Base-by-base conservation (phyloP, 2,329 filamentous ascomycete genomes). In the Geosmithia morbida region DNA sequence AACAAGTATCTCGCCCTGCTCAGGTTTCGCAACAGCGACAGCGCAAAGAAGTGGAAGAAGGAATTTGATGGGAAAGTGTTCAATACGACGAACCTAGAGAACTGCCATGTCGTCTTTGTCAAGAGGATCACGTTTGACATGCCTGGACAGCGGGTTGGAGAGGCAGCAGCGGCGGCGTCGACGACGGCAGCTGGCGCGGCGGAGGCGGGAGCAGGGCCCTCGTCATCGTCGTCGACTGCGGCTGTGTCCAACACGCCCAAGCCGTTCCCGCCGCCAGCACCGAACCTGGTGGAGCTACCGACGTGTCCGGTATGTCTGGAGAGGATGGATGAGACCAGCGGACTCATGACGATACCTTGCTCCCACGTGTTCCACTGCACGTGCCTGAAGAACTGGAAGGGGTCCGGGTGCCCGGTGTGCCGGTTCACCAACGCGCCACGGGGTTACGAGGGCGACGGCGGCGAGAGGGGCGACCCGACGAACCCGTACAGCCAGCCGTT, bases 331-430 rank as follows among this genome's bases (percentile, higher is more conserved):
- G 90, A 97, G 61, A 96, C 89, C 0, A 94, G 88, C 0, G 92
- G 92, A 0, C 71, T 98, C 2, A 78, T 98, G 59, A 98, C 92
- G 1, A 97, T 97, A 41, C 82, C 94, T 29, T 98, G 92, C 60
- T 90, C 97, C 58, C 92, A 98, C 57, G 87, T 97, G 46, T 98
- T 98, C 60, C 92, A 98, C 62, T 97, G 92, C 60, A 89, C 83
- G 1, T 98, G 92, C 64, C 72, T 98, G 1, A 86, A 95, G 58
- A 97, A 92, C 60, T 98, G 92, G 92, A 87, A 86, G 59, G 89
- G 90, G 4, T 85, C 82, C 22, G 90, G 90, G 4, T 98, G 92
- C 59, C 92, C 92, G 0, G 88, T 98, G 7, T 98, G 92, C 58
- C 80, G 92, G 33, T 95, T 94, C 57, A 94, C 89, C 1, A 77